Evolutionary conservation across 148 eudicot genomes (phyloP).

Genomic region (Simmondsia chinensis): DNA sequence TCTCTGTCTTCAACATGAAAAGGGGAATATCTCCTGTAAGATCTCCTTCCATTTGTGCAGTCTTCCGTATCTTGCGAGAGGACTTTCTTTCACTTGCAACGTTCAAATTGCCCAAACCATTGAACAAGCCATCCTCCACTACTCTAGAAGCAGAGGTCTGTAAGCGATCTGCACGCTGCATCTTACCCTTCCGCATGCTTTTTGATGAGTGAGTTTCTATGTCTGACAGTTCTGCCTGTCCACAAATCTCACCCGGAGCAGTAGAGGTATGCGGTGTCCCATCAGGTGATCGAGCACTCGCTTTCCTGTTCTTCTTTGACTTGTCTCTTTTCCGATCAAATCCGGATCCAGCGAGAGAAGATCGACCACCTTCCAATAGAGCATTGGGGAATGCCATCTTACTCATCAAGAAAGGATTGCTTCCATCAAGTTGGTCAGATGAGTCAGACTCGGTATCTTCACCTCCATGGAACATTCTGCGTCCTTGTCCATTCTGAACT

Average conservation of each 20-base stretch:
- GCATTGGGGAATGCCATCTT: constrained; percentile 45
- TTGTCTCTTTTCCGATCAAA: constrained; percentile 31
- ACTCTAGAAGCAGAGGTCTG: constrained; percentile 20
- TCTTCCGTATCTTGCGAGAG: constrained; percentile 25
- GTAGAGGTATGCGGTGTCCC: constrained; percentile 31
- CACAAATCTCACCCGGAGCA: constrained; percentile 22
- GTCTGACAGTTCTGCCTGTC: constrained; percentile 23
- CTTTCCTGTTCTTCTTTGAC: constrained; percentile 28
- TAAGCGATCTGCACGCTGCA: constrained; percentile 27
- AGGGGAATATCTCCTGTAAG: constrained; percentile 24
- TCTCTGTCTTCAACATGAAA: constrained; percentile 32
- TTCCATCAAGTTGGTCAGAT: constrained; percentile 50
- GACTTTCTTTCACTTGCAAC: constrained; percentile 20
- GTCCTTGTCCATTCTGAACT: constrained; percentile 39
- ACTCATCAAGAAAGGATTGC: constrained; percentile 67
- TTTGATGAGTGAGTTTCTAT: constrained; percentile 20
- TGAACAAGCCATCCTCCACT: constrained; percentile 18
- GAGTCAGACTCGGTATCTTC: constrained; percentile 93
- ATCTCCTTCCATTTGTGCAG: constrained; percentile 35
- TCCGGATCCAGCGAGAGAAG: constrained; percentile 20
- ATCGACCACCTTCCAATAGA: constrained; percentile 17
- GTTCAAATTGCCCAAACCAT: constrained; percentile 22
- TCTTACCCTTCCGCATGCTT: constrained; percentile 40
- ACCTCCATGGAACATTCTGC: constrained; percentile 24
- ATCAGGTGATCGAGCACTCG: constrained; percentile 17